Base-by-base conservation (phyloP, 306 rosid genomes). In the Erythrophleum fordii region DNA sequence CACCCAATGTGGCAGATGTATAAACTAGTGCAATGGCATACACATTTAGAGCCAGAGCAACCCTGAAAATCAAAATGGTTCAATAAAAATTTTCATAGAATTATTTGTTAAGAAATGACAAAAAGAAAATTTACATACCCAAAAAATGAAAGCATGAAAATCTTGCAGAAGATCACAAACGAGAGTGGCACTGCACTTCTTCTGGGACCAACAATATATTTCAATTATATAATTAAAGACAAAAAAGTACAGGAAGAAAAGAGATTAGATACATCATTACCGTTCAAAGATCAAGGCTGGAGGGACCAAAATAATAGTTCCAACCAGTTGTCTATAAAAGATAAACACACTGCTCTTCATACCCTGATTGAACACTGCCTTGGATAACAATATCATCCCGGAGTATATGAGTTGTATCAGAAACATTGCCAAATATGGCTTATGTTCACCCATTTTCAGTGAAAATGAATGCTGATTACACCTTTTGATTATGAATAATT, bases 351-450 rank as follows among this genome's bases (percentile, higher is more conserved):
- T 82, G 5, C 80, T 66, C 45, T 83, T 87, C 88, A 84, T 87
- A 37, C 94, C 94, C 0, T 28, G 72, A 16, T 89, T 87, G 13
- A 92, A 82, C 28, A 70, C 94, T 0, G 97, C 89, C 72, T 90
- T 92, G 3, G 91, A 80, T 60, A 92, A 62, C 77, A 90, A 75
- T 51, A 83, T 82, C 85, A 88, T 73, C 12, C 91, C 91, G 0
- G 94, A 69, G 70, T 67, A 89, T 67, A 87, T 86, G 13, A 83
- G 14, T 76, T 89, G 97, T 20, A 82, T 70, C 20, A 82, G 35
- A 69, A 89, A 12, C 79, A 81, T 83, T 53, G 81, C 89, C 29
- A 91, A 75, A 65, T 88, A 91, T 66, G 97, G 88, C 64, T 82
- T 85, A 65, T 79, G 59, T 25, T 75, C 86, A 81, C 79, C 86